Conservation (phyloP, 2,329 filamentous ascomycete species). For the Fusarium zealandicum region DNA sequence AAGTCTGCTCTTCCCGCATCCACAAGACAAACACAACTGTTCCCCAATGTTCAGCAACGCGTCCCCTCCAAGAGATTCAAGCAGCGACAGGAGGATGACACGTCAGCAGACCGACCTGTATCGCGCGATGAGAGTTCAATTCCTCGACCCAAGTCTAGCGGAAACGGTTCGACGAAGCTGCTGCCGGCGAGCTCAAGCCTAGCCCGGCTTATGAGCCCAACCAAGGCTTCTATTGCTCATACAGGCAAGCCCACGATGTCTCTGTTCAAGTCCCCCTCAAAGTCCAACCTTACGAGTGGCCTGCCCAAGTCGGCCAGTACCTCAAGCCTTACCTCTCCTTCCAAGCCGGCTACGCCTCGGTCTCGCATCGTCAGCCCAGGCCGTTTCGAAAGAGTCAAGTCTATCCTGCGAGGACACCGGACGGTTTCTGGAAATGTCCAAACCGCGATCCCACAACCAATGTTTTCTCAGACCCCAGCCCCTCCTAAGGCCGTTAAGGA, state of each 20-base stretch:
- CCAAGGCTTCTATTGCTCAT: constrained; percentile 70
- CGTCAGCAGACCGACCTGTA: constrained; percentile 67
- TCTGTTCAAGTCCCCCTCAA: constrained; percentile 54
- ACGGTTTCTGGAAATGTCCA: constrained; percentile 48
- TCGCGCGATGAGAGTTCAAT: constrained; percentile 61
- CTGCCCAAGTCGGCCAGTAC: constrained; percentile 61
- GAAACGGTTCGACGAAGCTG: constrained; percentile 39
- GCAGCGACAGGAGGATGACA: constrained; percentile 71
- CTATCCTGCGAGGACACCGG: constrained; percentile 59
- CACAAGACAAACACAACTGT: constrained; percentile 20
- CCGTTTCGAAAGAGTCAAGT: constrained; percentile 64
- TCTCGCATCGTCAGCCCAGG: constrained; percentile 56
- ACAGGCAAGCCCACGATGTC: constrained; percentile 41
- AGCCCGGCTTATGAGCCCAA: constrained; percentile 75
- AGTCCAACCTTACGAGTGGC: constrained; percentile 49
- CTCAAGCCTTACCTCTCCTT: constrained; percentile 50
- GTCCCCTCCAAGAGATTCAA: constrained; percentile 73
- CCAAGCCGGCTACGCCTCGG: constrained; percentile 46
- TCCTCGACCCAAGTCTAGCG: constrained; percentile 53
- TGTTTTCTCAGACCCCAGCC: constrained; percentile 56
- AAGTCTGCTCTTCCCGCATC: constrained; percentile 36
- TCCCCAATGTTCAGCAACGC: constrained; percentile 34
- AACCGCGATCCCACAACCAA: constrained; percentile 58
- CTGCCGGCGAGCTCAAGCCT: constrained; percentile 57
- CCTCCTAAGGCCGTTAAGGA: constrained; percentile 59